Conservation (phyloP, 495 filamentous ascomycete species). For the Penicillium roqueforti region DNA sequence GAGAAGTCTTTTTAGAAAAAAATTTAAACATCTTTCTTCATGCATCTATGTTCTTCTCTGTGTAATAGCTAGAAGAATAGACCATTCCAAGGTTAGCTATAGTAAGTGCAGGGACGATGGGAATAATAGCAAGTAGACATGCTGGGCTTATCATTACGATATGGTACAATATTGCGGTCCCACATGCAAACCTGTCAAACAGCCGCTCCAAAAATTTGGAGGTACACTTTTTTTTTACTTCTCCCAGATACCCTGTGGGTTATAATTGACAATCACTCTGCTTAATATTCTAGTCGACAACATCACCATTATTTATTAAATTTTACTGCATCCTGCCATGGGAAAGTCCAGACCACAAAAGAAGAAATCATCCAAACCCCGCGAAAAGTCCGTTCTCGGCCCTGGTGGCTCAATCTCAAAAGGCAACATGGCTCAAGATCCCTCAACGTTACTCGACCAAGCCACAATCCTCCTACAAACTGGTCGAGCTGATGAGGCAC, state of each 20-base stretch:
- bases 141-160: too few relatives aligned
- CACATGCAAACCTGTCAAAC: conserved; percentile 50
- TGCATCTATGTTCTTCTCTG: too few relatives aligned
- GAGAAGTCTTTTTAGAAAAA: too few relatives aligned
- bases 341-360: conserved; percentile 45
- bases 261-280: conserved; percentile 7
- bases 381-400: conserved; percentile 46
- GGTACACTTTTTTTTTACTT: conserved; percentile 30
- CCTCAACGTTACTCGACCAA: conserved; percentile 57
- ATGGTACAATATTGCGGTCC: conserved; percentile 36
- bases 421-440: conserved; percentile 46
- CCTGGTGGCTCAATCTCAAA: conserved; percentile 42
- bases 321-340: conserved; percentile 31
- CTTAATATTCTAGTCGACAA: background rate
- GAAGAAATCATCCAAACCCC: conserved; percentile 44
- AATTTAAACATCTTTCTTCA: too few relatives aligned
- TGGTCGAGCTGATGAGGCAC: conserved; percentile 63
- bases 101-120: too few relatives aligned
- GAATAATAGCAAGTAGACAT: too few relatives aligned
- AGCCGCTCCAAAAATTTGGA: conserved; percentile 38
- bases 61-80: too few relatives aligned
- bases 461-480: conserved; percentile 67
- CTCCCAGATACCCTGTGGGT: conserved; percentile 9
- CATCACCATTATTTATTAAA: background rate
- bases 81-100: too few relatives aligned